These are phyloP conservation scores for Neofusicoccum sp. DNA, from an alignment of 2,329 filamentous ascomycete species.

Conservation along the genomic window DNA sequence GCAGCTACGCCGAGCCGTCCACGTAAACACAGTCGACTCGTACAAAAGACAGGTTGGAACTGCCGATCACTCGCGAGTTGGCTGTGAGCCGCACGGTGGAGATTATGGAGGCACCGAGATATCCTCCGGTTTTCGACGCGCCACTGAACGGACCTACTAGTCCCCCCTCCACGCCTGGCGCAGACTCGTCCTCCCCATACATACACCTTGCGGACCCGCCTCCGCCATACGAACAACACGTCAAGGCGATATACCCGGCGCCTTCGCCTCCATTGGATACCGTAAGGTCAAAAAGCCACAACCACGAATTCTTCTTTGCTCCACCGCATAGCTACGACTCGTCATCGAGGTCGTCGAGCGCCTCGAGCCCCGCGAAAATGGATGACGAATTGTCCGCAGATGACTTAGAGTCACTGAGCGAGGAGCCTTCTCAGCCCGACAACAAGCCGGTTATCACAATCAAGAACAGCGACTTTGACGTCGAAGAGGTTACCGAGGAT, in stretches of 20 bases:
- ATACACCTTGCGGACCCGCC: constrained; percentile 32
- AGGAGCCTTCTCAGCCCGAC: constrained; percentile 28
- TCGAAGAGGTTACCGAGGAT: constrained; percentile 46
- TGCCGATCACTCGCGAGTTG: background rate
- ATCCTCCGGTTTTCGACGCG: constrained; percentile 31
- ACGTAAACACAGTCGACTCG: background rate
- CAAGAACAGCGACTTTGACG: constrained; percentile 40
- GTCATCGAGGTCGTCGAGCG: constrained; percentile 40
- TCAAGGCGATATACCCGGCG: constrained; percentile 31
- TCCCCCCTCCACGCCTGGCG: constrained; percentile 40
- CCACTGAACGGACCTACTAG: constrained; percentile 38
- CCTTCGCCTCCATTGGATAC: constrained; percentile 42
- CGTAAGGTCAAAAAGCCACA: constrained; percentile 39
- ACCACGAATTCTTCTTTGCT: constrained; percentile 40
- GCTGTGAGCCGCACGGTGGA: background rate
- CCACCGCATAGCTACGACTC: constrained; percentile 38
- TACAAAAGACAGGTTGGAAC: background rate
- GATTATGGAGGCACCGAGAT: constrained; percentile 36
- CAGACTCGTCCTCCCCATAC: constrained; percentile 22
- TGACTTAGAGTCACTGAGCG: constrained; percentile 27
- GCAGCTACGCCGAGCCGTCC: constrained; percentile 5
- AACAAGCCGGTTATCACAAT: constrained; percentile 22
- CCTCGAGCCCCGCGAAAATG: constrained; percentile 38
- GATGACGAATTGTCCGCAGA: constrained; percentile 35
- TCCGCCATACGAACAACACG: constrained; percentile 38